These are phyloP conservation scores for Raffaelea albimanens DNA, from an alignment of 2,329 filamentous ascomycete genomes.

Conservation along the genomic window DNA sequence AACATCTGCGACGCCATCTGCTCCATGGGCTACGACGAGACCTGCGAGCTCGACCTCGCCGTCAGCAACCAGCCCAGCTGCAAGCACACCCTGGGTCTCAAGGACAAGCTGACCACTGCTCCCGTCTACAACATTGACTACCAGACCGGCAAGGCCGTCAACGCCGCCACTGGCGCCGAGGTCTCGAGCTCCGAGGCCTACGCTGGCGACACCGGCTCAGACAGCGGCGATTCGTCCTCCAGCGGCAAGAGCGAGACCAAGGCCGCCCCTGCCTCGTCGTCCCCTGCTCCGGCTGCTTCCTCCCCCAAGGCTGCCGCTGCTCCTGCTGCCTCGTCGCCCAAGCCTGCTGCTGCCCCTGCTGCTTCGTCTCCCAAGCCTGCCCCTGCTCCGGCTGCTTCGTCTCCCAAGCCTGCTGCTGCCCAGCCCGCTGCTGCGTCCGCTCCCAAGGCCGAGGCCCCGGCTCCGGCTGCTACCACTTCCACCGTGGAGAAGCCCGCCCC, in stretches of 20 bases:
- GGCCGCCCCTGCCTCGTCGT: not conserved
- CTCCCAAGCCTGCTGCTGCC: not conserved
- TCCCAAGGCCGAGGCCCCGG: no score
- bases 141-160: constrained; percentile 32
- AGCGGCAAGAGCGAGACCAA: not conserved
- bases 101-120: constrained; percentile 22
- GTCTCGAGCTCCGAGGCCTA: constrained; percentile 7
- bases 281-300: not conserved
- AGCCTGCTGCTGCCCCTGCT: not conserved
- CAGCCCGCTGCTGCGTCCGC: not conserved
- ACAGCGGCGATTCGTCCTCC: not conserved
- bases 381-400: not conserved
- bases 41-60: constrained; percentile 28
- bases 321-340: not conserved
- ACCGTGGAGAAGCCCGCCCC: no score
- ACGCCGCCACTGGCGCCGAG: constrained; percentile 21
- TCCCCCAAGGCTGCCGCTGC: not conserved
- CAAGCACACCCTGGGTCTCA: constrained; percentile 32
- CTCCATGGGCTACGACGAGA: constrained; percentile 40
- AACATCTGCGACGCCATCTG: constrained; percentile 44
- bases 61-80: constrained; percentile 42
- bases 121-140: constrained; percentile 45
- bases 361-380: not conserved
- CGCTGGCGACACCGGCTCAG: not conserved
- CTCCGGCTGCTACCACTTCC: not conserved